Conservation (phyloP, 2,329 filamentous ascomycete species). For the Elsinoe perseae region DNA sequence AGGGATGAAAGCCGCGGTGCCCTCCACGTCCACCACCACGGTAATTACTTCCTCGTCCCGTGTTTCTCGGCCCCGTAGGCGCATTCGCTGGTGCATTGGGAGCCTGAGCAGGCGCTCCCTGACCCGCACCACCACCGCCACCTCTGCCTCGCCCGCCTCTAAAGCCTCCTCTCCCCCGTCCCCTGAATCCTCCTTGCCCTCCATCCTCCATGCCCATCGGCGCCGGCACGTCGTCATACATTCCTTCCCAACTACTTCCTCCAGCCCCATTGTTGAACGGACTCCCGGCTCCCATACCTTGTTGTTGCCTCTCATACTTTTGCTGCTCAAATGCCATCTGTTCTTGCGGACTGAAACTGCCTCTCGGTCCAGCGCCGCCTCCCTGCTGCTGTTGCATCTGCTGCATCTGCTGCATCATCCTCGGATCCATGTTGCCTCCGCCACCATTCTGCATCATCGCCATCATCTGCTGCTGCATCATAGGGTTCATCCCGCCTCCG, state of each 20-base stretch:
- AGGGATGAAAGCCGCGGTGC: constrained; percentile 71
- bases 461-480: constrained; percentile 47
- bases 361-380: constrained; percentile 28
- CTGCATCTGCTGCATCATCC: constrained; percentile 68
- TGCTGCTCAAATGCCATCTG: constrained; percentile 70
- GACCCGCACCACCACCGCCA: constrained; percentile 29
- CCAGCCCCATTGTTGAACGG: constrained; percentile 29
- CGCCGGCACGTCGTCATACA: constrained; percentile 94
- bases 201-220: constrained; percentile 51
- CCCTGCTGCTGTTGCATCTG: constrained; percentile 56
- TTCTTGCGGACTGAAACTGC: constrained; percentile 60
- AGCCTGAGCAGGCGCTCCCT: constrained; percentile 24
- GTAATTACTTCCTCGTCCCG: constrained; percentile 86
- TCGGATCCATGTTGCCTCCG: constrained; percentile 55
- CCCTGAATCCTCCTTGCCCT: constrained; percentile 32
- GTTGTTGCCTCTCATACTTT: constrained; percentile 65
- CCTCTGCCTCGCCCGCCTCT: constrained; percentile 33
- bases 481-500: constrained; percentile 50
- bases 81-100: constrained; percentile 63
- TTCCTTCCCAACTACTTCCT: constrained; percentile 78
- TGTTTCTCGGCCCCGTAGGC: constrained; percentile 93
- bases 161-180: constrained; percentile 35
- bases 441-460: constrained; percentile 40
- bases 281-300: constrained; percentile 38
- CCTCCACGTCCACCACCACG: constrained; percentile 77